Base-by-base conservation (phyloP, 169 alveolate species). In the Cystoisospora suis region DNA sequence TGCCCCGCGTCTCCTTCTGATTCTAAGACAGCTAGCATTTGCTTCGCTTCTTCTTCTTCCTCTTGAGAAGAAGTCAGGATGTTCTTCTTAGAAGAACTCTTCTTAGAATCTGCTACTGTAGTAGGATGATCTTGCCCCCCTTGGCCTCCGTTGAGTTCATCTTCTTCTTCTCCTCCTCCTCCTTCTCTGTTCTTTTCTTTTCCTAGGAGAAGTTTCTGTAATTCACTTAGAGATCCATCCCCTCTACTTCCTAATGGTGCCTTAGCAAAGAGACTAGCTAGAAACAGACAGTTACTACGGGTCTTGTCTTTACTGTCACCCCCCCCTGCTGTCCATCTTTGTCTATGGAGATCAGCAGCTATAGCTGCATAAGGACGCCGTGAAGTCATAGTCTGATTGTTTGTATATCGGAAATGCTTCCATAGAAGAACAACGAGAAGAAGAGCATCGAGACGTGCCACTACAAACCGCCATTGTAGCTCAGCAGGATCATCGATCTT, bases 381-480 rank as follows among this genome's bases (percentile, higher is more conserved):
- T 23, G 65, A 15, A 12, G 65, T 23, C 65, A n/a, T n/a, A n/a
- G n/a, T n/a, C n/a, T n/a, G n/a, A n/a, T n/a, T n/a, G n/a, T n/a
- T n/a, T n/a, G 83, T 12, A 27, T 20, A 44, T 44, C 77, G 77
- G 77, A 65, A 65, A 7, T 72, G 83, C 32, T 72, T 72, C 83
- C 80, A 87, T 79, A 70, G 91, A 40, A 87, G 80, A 59, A 87
- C 53, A 53, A 87, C 70, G 45, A 87, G 87, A 79, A 87, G 49
- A 15, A 87, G 91, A 34, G 59, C 79, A 61, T 87, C 91, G 44
- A 81, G 70, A 56, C 80, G 80, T 27, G 91, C 75, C 34, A 65
- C 36, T 32, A 87, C 87, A 80, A 42, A 87, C 53, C 87, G 80
- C 91, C 91, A 87, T 46, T 87, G 87, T 6, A 81, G 79, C 56